Percentiles rank a stretch among this genome's conserved stretches.
Conservation (phyloP, 495 filamentous ascomycete genomes). For the Parachaetomium inaequale region DNA sequence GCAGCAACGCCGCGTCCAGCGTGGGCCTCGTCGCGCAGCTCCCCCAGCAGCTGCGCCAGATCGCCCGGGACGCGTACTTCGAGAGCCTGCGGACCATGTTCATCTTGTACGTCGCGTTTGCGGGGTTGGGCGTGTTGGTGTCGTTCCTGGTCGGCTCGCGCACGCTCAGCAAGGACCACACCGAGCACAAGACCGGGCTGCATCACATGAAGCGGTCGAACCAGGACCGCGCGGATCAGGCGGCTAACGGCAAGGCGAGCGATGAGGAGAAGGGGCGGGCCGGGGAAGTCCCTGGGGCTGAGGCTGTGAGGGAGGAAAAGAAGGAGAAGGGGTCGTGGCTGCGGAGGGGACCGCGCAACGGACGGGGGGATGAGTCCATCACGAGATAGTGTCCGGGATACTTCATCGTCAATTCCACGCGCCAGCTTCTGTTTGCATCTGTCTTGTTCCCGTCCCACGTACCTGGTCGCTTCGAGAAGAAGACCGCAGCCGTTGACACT, state of each 20-base stretch:
- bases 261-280: conserved; percentile 22
- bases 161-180: conserved; percentile 57
- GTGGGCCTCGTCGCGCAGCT: conserved; percentile 54
- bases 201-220: conserved; percentile 39
- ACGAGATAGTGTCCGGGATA: not conserved
- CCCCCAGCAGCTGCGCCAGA: conserved; percentile 41
- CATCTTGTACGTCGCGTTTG: conserved; percentile 59
- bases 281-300: not conserved
- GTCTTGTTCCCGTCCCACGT: not conserved
- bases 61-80: conserved; percentile 54
- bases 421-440: not conserved
- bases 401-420: not conserved
- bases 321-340: not conserved
- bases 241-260: not conserved
- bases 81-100: conserved; percentile 62
- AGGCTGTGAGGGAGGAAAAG: not conserved
- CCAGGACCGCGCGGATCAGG: conserved; percentile 2
- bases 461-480: not conserved
- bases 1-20: conserved; percentile 55
- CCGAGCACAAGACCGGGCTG: conserved; percentile 61
- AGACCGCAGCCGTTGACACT: not conserved
- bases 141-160: conserved; percentile 54
- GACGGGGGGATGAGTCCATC: not conserved
- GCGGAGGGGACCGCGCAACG: not conserved
- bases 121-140: conserved; percentile 51